Evolutionary conservation across 1,284 basidiomycete genomes (phyloP), one percentile per base, ranked within the genome.

Genomic region (Caloboletus inedulis): DNA sequence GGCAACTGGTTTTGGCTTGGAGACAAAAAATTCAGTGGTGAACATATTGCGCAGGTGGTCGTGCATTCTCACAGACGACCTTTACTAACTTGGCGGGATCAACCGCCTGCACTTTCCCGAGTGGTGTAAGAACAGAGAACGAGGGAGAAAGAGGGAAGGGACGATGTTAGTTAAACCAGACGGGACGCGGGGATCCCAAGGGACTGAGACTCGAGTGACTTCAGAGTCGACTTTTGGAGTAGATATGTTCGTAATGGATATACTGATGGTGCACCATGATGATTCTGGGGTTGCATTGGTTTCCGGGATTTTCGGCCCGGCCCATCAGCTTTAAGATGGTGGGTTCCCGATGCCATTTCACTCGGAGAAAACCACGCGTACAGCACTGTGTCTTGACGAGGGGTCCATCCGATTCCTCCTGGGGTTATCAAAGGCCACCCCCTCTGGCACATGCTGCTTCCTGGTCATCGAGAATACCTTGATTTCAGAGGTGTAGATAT

Each of bases 381-480:
- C 35, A 50, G 21, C 3, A 4, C 1, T 16, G 3, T 23, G 21
- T 29, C 43, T 48, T 14, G 25, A 35, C 0, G 33, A 48, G 0
- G 10, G 9, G 8, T 30, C 44, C 13, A 14, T 36, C 9, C 35
- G 46, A 18, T 33, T 0, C 23, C 23, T 51, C n/a, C 13, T 49
- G 23, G 43, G 10, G 7, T 1, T 19, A 40, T 21, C 14, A 16
- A 29, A 12, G 25, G 14, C 23, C 36, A 7, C 33, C 31, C 14
- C 39, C 19, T 16, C 9, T 34, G 13, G 9, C 13, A 19, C 39
- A 31, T 21, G 7, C 44, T 18, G 30, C 37, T 19, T 7, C 13
- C 8, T 25, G 29, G 6, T 16, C 30, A 2, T 19, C 54, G 56
- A 54, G 25, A n/a, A 21, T 2, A 10, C 50, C 57, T 56, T 12